A percentile compares a stretch with the other conserved stretches of the same genome.
Evolutionary conservation across 1,284 basidiomycete species (phyloP).

Genomic region (Ceratobasidium sp.): DNA sequence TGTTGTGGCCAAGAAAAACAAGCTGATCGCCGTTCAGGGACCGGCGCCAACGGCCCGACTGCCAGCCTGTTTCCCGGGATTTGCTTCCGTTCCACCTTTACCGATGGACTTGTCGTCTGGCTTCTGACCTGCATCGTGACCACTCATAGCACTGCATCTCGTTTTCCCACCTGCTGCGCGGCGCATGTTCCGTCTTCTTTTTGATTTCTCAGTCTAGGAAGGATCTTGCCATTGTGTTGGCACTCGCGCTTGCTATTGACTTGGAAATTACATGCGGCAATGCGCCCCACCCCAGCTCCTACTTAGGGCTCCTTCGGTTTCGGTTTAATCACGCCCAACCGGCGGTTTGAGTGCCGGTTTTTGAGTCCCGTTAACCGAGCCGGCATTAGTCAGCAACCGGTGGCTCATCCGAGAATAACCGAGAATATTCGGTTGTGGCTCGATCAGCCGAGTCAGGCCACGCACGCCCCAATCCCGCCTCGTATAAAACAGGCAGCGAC

Average conservation of each 20-base stretch:
- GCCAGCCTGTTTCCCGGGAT: too few relatives aligned
- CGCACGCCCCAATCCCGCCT: not conserved
- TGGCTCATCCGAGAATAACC: not conserved
- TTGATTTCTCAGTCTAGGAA: too few relatives aligned
- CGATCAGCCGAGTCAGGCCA: not conserved
- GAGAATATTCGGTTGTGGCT: not conserved
- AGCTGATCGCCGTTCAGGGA: not conserved
- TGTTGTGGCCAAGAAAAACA: not conserved
- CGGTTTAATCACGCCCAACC: not conserved
- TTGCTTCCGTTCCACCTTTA: too few relatives aligned
- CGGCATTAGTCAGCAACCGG: constrained; percentile 1
- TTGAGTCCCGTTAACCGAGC: not conserved
- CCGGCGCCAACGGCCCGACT: not conserved
- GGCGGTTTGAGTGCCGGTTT: not conserved
- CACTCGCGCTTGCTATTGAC: too few relatives aligned
- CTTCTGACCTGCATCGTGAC: too few relatives aligned
- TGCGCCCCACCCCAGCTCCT: too few relatives aligned
- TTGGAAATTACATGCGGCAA: too few relatives aligned
- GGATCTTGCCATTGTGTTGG: too few relatives aligned
- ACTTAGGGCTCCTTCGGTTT: not conserved
- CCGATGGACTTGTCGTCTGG: too few relatives aligned
- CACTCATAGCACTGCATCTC: too few relatives aligned
- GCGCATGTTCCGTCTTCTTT: not conserved
- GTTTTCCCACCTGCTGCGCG: too few relatives aligned
- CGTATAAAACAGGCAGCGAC: not conserved